A percentile compares a stretch with the other conserved stretches of the same genome.
Evolutionary conservation across 116 monocot genomes (phyloP).

Genomic region (Cymodocea nodosa): DNA sequence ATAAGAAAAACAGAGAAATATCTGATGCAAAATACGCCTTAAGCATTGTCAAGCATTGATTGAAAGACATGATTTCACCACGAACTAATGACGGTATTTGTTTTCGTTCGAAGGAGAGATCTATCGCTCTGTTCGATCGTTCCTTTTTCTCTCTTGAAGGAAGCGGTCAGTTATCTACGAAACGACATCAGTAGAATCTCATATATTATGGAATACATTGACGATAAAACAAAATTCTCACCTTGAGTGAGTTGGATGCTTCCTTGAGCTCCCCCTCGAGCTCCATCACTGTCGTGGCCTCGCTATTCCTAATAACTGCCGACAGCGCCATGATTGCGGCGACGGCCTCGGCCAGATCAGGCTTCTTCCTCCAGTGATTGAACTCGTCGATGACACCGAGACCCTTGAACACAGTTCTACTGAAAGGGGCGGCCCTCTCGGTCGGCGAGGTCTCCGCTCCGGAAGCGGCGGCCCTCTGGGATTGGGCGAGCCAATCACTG

Average conservation of each 20-base stretch:
- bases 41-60: too few relatives aligned
- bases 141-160: too few relatives aligned
- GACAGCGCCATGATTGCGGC: constrained; percentile 98
- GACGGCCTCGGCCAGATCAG: constrained; percentile 93
- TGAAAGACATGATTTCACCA: too few relatives aligned
- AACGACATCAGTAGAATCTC: too few relatives aligned
- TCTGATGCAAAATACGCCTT: too few relatives aligned
- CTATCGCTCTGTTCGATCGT: too few relatives aligned
- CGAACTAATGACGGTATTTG: too few relatives aligned
- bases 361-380: constrained; percentile 90
- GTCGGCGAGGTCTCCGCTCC: constrained; percentile 6
- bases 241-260: constrained; percentile 84
- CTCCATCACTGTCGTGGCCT: constrained; percentile 93
- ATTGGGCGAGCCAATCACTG: constrained; percentile 83
- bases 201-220: too few relatives aligned
- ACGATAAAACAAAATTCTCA: constrained; percentile 1
- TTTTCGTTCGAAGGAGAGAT: too few relatives aligned
- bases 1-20: too few relatives aligned
- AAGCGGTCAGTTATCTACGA: too few relatives aligned
- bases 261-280: constrained; percentile 92
- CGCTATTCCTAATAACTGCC: constrained; percentile 58
- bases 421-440: constrained; percentile 1
- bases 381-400: constrained; percentile 87
- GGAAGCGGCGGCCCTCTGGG: constrained; percentile 35
- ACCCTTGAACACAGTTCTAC: constrained; percentile 11